phyloP scores from a whole-genome alignment of 306 rosid genomes.

The Inga leiocalycina region DNA sequence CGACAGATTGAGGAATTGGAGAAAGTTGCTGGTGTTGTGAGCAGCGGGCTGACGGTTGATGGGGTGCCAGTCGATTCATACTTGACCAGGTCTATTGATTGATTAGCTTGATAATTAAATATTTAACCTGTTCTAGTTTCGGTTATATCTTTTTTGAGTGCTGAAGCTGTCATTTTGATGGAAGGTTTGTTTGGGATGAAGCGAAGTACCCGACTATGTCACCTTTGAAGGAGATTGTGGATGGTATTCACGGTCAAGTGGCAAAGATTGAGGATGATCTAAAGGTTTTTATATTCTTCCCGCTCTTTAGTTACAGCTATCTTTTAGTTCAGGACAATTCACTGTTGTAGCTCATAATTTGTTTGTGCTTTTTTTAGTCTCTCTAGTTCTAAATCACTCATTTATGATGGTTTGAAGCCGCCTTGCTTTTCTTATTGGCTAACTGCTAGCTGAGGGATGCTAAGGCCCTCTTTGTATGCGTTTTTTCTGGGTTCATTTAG shows the following conservation, averaged over 20 bases:
- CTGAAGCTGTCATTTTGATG: slow-evolving; percentile 20
- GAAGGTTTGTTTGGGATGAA: slow-evolving; percentile 89
- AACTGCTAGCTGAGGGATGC: slow-evolving; percentile 16
- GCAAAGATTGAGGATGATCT: slow-evolving; percentile 90
- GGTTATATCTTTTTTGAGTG: background rate
- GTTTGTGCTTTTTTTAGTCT: background rate
- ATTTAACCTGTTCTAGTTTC: slow-evolving; percentile 23
- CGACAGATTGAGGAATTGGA: slow-evolving; percentile 82
- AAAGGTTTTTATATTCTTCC: slow-evolving; percentile 46
- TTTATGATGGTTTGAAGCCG: background rate
- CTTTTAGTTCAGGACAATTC: background rate
- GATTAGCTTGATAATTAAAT: slow-evolving; percentile 1
- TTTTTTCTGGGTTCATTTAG: background rate
- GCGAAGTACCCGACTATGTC: slow-evolving; percentile 87
- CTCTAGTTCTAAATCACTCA: background rate
- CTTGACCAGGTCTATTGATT: slow-evolving; percentile 63
- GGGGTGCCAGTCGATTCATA: slow-evolving; percentile 98
- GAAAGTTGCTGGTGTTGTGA: slow-evolving; percentile 57
- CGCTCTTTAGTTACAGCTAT: background rate
- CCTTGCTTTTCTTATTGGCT: slow-evolving; percentile 4
- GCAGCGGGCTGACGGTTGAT: slow-evolving; percentile 77
- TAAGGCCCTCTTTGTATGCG: background rate
- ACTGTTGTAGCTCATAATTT: slow-evolving; percentile 13
- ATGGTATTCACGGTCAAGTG: slow-evolving; percentile 70
- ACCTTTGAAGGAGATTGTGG: slow-evolving; percentile 67